Evolutionary conservation across 2,329 filamentous ascomycete species (phyloP).

Genomic region (Stachybotrys echinatus): DNA sequence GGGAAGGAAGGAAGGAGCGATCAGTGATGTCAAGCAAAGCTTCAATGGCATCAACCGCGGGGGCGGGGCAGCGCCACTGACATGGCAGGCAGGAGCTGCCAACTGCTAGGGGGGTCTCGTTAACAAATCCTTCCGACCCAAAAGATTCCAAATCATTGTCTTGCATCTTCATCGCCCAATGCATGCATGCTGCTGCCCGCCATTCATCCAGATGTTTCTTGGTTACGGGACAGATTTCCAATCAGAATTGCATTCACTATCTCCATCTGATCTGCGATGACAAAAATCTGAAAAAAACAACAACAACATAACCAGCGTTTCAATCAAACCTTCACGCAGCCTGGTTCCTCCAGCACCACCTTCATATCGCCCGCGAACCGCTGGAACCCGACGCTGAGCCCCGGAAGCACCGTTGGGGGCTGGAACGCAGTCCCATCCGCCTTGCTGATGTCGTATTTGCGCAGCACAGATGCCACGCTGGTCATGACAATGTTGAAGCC

Average conservation of each 20-base stretch:
- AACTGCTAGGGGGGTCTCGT: background rate
- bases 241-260: background rate
- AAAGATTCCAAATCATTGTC: background rate
- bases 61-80: too few species aligned
- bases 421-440: slow-evolving; percentile 10
- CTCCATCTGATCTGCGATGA: too few species aligned
- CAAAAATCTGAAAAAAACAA: background rate
- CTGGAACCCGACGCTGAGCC: slow-evolving; percentile 25
- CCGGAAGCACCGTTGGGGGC: slow-evolving; percentile 15
- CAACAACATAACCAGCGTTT: background rate
- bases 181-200: background rate
- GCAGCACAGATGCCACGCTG: slow-evolving; percentile 17
- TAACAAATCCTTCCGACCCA: background rate
- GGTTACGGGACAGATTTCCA: too few species aligned
- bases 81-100: too few species aligned
- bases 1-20: too few species aligned
- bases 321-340: background rate
- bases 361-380: slow-evolving; percentile 20
- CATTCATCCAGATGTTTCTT: too few species aligned
- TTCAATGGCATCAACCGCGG: too few species aligned
- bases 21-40: too few species aligned
- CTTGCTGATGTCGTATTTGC: slow-evolving; percentile 18
- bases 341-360: slow-evolving; percentile 5
- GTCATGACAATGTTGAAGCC: slow-evolving; percentile 22
- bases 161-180: background rate